Conservation (phyloP, 1,284 basidiomycete genomes). For the Coniophora puteana region DNA sequence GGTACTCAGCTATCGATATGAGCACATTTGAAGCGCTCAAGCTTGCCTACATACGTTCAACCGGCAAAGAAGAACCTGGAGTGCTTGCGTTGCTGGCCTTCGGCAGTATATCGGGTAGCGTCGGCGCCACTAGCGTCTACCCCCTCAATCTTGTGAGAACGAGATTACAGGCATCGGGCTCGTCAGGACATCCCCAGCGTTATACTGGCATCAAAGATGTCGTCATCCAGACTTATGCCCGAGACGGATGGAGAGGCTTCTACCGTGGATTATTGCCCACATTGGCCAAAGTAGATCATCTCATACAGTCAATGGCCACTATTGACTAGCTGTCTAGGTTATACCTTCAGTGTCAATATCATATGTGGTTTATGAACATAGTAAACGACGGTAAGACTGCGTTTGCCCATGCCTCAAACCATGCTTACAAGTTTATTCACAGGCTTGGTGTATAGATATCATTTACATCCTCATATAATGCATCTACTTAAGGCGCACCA, state of each 20-base stretch:
- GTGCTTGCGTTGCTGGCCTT: conserved; percentile 82
- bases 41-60: conserved; percentile 76
- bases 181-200: conserved; percentile 83
- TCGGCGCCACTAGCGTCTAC: conserved; percentile 91
- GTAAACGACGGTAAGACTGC: conserved; percentile 62
- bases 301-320: conserved; percentile 1
- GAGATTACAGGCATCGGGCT: conserved; percentile 93
- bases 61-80: conserved; percentile 79
- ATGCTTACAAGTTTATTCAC: conserved; percentile 10
- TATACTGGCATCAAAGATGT: conserved; percentile 93
- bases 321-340: conserved; percentile 48
- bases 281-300: conserved; percentile 71
- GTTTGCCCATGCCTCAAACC: conserved; percentile 5
- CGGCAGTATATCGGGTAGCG: conserved; percentile 85
- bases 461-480: conserved; percentile 14
- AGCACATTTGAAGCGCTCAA: conserved; percentile 92
- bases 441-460: conserved; percentile 45
- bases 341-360: conserved; percentile 94
- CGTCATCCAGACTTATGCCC: conserved; percentile 72
- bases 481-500: conserved; percentile 22
- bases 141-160: conserved; percentile 94
- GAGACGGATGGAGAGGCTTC: conserved; percentile 92
- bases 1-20: conserved; percentile 92
- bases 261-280: conserved; percentile 92
- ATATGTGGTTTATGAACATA: conserved; percentile 87